Conservation (phyloP, 495 filamentous ascomycete genomes). For the Talaromyces trachyspermus region DNA sequence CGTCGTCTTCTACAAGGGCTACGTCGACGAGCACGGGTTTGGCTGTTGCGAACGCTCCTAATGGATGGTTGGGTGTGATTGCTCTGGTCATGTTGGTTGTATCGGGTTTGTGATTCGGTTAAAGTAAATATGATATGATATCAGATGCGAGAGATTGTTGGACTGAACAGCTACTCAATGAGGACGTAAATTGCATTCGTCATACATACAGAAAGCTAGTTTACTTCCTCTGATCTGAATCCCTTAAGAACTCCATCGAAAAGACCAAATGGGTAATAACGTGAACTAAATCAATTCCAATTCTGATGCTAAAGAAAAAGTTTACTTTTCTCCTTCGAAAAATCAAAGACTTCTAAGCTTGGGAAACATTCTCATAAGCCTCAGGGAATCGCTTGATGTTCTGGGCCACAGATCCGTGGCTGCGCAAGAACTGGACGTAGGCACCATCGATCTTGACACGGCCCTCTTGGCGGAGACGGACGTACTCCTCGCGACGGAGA, state of each 20-base stretch:
- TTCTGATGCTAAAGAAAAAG: not conserved
- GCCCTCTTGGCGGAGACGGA: constrained; percentile 82
- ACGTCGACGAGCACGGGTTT: too few relatives aligned
- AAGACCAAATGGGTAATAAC: not conserved
- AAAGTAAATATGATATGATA: too few relatives aligned
- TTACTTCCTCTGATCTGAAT: constrained; percentile 6
- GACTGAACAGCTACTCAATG: too few relatives aligned
- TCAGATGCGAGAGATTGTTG: too few relatives aligned
- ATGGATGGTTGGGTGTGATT: too few relatives aligned
- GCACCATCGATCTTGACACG: constrained; percentile 91
- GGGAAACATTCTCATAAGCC: constrained; percentile 58
- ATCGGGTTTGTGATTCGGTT: too few relatives aligned
- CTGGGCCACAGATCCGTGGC: constrained; percentile 73
- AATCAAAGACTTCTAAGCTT: constrained; percentile 32
- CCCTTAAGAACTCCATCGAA: not conserved
- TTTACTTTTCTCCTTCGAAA: not conserved
- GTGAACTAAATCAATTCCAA: constrained; percentile 8
- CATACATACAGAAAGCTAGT: constrained; percentile 1
- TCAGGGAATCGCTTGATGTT: constrained; percentile 92
- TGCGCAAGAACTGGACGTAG: constrained; percentile 95
- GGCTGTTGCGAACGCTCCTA: too few relatives aligned
- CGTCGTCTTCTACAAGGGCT: not conserved
- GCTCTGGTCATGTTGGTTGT: too few relatives aligned
- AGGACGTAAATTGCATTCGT: constrained; percentile 3
- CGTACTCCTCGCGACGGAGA: constrained; percentile 93